phyloP scores from a whole-genome alignment of 352 stramenopile genomes.

The Saprolegnia parasitica region DNA sequence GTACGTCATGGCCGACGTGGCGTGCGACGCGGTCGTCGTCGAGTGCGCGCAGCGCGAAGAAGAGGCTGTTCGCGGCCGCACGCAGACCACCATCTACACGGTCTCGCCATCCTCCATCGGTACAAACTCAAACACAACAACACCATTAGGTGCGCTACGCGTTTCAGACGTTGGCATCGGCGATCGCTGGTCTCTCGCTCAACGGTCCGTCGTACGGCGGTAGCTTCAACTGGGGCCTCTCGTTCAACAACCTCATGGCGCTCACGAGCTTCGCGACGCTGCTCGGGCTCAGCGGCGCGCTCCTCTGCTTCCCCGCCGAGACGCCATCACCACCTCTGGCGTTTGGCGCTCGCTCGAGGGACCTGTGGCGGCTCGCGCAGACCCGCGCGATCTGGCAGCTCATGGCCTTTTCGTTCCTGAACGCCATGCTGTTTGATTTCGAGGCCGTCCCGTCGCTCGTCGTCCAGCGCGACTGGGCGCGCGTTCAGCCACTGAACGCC shows the following conservation, averaged over 20 bases:
- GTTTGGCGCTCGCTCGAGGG: background rate
- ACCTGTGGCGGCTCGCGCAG: conserved; percentile 39
- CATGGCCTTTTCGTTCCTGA: conserved; percentile 58
- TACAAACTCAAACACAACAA: too few species aligned
- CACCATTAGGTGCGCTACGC: conserved; percentile 35
- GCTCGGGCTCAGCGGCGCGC: conserved; percentile 41
- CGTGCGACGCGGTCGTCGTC: conserved; percentile 75
- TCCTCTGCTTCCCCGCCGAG: conserved; percentile 21
- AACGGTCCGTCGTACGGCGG: conserved; percentile 57
- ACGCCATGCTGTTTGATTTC: conserved; percentile 42
- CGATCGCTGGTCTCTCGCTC: conserved; percentile 48
- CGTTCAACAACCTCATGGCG: conserved; percentile 45
- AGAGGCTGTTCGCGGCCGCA: conserved; percentile 38
- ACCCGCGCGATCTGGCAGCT: conserved; percentile 73
- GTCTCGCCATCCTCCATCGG: too few species aligned
- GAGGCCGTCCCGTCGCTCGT: conserved; percentile 41
- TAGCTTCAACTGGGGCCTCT: conserved; percentile 45
- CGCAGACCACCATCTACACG: conserved; percentile 51
- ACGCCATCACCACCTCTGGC: background rate
- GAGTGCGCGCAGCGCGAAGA: conserved; percentile 56
- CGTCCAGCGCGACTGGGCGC: conserved; percentile 59
- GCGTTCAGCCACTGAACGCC: conserved; percentile 48
- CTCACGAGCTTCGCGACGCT: conserved; percentile 40
- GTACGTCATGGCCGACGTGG: conserved; percentile 83
- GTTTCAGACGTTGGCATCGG: conserved; percentile 43